Conservation (phyloP, 306 rosid species). For the Rosa chinensis region DNA sequence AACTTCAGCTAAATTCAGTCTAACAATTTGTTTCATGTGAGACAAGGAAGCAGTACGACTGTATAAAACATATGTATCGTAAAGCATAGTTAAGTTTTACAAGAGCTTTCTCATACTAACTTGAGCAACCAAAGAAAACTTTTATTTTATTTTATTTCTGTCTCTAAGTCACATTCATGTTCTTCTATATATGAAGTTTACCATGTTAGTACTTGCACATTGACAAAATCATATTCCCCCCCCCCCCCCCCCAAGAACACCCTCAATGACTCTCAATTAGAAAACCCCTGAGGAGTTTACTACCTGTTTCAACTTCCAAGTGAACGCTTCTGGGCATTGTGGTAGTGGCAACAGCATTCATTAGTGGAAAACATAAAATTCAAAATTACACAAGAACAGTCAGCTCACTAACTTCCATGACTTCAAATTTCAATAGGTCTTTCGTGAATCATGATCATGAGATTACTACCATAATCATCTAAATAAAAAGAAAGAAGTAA, state of each 20-base stretch:
- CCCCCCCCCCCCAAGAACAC: background rate
- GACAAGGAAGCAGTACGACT: background rate
- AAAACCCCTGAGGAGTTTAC: background rate
- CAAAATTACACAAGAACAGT: too few species aligned
- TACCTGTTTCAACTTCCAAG: background rate
- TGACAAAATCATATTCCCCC: too few species aligned
- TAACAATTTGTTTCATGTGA: background rate
- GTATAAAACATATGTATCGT: background rate
- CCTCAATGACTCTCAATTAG: background rate
- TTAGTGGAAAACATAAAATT: background rate
- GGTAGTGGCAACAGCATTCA: background rate
- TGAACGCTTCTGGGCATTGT: background rate
- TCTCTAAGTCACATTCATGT: background rate
- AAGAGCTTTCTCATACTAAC: background rate
- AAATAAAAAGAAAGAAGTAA: too few species aligned
- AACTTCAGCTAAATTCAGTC: background rate
- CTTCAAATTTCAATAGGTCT: too few species aligned
- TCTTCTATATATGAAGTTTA: background rate
- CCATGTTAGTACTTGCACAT: background rate
- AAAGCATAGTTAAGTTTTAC: background rate
- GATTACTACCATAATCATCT: too few species aligned
- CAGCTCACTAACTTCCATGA: too few species aligned
- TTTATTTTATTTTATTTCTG: background rate
- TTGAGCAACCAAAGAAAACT: background rate
- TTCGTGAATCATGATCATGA: background rate